These are phyloP conservation scores for Russula vinacea DNA, from an alignment of 768 basidiomycete species.

Conservation along the genomic window DNA sequence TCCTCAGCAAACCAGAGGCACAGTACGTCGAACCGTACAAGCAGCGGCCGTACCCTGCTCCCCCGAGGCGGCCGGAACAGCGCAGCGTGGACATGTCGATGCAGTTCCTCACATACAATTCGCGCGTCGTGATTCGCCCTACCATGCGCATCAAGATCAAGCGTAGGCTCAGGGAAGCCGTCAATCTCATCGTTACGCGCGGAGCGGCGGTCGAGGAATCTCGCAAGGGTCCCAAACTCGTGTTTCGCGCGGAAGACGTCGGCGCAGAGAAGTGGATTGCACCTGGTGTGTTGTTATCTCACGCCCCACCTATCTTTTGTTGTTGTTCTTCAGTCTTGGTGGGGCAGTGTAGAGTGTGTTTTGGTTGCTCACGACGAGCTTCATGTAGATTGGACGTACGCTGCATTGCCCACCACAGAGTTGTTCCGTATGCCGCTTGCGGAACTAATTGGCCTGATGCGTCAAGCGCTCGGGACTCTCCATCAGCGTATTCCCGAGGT, in stretches of 20 bases:
- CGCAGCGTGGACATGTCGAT: slow-evolving; percentile 17
- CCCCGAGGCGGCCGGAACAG: neutral
- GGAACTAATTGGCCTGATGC: slow-evolving; percentile 15
- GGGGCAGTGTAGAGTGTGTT: neutral
- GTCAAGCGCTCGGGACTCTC: slow-evolving; percentile 11
- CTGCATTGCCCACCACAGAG: slow-evolving; percentile 13
- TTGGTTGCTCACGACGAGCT: no score
- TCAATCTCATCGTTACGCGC: slow-evolving; percentile 20
- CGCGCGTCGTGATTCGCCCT: neutral
- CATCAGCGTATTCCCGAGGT: neutral
- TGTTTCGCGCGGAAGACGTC: slow-evolving; percentile 16
- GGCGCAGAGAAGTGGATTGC: slow-evolving; percentile 24
- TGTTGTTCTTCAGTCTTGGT: no score
- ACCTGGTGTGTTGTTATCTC: slow-evolving; percentile 8
- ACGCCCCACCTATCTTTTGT: no score
- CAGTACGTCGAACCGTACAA: neutral
- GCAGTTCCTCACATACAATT: neutral
- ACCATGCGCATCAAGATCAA: slow-evolving; percentile 12
- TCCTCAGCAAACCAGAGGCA: slow-evolving; percentile 6
- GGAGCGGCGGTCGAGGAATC: no score
- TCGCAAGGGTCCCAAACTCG: neutral
- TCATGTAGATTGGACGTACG: slow-evolving; percentile 21
- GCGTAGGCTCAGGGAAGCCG: slow-evolving; percentile 15
- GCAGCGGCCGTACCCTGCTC: slow-evolving; percentile 15
- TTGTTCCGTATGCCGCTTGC: slow-evolving; percentile 14